Base-by-base conservation (phyloP, 2,329 filamentous ascomycete species). In the Fonsecaea pugnacius region DNA sequence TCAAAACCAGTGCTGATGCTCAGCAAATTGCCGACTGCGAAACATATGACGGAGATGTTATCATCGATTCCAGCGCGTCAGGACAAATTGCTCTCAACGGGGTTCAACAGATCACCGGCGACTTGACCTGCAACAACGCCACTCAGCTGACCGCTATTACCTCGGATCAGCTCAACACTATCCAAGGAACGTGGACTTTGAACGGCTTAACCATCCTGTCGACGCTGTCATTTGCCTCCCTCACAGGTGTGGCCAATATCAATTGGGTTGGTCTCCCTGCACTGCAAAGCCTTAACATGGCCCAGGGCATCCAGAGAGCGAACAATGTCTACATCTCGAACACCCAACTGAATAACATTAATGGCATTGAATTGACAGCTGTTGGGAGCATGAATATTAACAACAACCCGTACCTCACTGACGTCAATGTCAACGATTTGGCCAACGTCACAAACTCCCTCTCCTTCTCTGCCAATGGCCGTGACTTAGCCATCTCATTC, bases 321-420 rank as follows among this genome's bases (percentile, higher is more conserved):
- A 80, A 80, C 69, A 84, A 80, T 68, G 85, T 99, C 71, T 79
- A 81, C 71, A 93, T 99, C 76, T 85, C 87, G 79, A 95, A 99
- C 83, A 99, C 95, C 57, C 87, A 89, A 78, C 86, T 99, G 72
- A 85, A 82, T 76, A 87, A 85, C 70, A 85, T 99, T 65, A 83
- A 89, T 70, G 92, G 92, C 74, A 90, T 99, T 76, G 90, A 92
- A 76, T 84, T 98, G 69, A 79, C 86, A 69, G 84, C 84, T n/a
- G 88, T 92, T 60, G 84, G 86, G 63, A 83, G 81, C 70, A 86
- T 99, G 76, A 83, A 91, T 77, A 89, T 99, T 79, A 89, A 91
- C 85, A 96, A 96, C 88, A 98, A 98, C 87, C 82, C 81, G 67
- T 89, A 89, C 75, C 84, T 99, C 72, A 86, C 85, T 75, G 83